Evolutionary conservation across 1,284 basidiomycete genomes (phyloP).

Genomic region (Irpex sp.): DNA sequence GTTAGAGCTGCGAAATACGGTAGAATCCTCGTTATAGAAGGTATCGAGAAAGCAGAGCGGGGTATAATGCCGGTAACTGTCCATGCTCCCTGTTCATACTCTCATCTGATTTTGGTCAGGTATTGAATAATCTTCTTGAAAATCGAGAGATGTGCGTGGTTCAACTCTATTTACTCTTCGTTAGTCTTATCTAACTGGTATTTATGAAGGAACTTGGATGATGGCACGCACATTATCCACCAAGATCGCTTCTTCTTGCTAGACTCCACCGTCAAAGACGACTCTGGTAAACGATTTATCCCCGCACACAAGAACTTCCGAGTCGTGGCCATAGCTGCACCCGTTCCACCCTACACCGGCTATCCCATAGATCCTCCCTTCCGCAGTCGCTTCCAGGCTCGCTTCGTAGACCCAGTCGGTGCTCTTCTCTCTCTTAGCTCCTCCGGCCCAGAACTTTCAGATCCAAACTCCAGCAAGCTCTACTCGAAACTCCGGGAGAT

Average conservation of each 20-base stretch:
- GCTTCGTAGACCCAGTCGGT: constrained; percentile 70
- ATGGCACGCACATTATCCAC: constrained; percentile 80
- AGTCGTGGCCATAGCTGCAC: constrained; percentile 72
- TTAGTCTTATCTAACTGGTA: too few species aligned
- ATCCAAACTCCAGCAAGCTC: constrained; percentile 27
- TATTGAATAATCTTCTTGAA: constrained; percentile 74
- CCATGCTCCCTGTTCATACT: background rate
- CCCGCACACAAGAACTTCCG: constrained; percentile 72
- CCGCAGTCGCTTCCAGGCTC: constrained; percentile 73
- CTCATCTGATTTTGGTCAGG: constrained; percentile 35
- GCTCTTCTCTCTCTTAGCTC: constrained; percentile 55
- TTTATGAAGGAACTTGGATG: constrained; percentile 64
- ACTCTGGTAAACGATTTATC: constrained; percentile 53
- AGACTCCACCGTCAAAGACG: constrained; percentile 35
- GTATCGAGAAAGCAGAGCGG: constrained; percentile 76
- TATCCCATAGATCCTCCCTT: constrained; percentile 77
- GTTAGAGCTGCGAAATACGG: constrained; percentile 74
- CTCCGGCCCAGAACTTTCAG: constrained; percentile 12
- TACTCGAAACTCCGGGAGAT: constrained; percentile 58
- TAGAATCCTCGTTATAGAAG: constrained; percentile 72
- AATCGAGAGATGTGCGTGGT: constrained; percentile 69
- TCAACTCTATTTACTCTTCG: too few species aligned
- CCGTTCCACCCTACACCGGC: constrained; percentile 73
- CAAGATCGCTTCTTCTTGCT: constrained; percentile 63
- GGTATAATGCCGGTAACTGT: constrained; percentile 52